Conservation (phyloP, 805 yeast species). For the Yarrowia sp. region DNA sequence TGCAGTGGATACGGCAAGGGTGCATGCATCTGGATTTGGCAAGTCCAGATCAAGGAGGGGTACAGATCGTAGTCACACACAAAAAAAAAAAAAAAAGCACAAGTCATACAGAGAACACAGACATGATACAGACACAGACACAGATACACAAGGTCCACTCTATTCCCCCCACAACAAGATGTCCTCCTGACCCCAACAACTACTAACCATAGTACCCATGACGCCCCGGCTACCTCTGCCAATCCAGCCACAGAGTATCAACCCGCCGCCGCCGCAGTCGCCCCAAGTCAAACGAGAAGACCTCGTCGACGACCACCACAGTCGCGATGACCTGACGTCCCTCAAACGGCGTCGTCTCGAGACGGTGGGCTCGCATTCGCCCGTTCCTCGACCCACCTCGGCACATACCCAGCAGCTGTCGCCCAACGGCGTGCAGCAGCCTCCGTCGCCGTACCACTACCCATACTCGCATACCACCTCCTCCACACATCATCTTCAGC, state of each 20-base stretch:
- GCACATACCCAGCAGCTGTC: conserved; percentile 14
- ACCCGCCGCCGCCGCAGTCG: conserved; percentile 35
- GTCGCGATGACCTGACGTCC: conserved; percentile 18
- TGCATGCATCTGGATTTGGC: conserved; percentile 25
- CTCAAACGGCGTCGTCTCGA: conserved; percentile 32
- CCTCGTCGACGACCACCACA: conserved; percentile 4
- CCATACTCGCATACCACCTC: conserved; percentile 19
- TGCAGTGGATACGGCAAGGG: conserved; percentile 30
- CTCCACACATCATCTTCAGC: conserved; percentile 19
- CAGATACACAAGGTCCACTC: too few species aligned
- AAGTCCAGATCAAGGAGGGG: conserved; percentile 32
- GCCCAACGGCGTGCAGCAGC: conserved; percentile 20
- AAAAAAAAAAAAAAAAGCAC: neutral
- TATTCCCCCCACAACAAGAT: too few species aligned
- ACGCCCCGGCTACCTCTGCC: conserved; percentile 38
- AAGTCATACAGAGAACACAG: neutral
- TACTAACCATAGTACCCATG: conserved; percentile 34
- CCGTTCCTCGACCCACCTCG: conserved; percentile 26
- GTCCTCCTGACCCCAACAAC: too few species aligned
- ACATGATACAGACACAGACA: conserved; percentile 3
- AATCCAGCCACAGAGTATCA: conserved; percentile 23
- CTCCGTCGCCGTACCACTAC: conserved; percentile 27
- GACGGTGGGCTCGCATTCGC: conserved; percentile 4
- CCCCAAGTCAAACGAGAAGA: conserved; percentile 20
- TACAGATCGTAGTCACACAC: neutral